Percentiles rank a stretch among this genome's conserved stretches.
These are phyloP conservation scores for Cladosporium velox DNA, from an alignment of 2,329 filamentous ascomycete genomes.

Conservation along the genomic window DNA sequence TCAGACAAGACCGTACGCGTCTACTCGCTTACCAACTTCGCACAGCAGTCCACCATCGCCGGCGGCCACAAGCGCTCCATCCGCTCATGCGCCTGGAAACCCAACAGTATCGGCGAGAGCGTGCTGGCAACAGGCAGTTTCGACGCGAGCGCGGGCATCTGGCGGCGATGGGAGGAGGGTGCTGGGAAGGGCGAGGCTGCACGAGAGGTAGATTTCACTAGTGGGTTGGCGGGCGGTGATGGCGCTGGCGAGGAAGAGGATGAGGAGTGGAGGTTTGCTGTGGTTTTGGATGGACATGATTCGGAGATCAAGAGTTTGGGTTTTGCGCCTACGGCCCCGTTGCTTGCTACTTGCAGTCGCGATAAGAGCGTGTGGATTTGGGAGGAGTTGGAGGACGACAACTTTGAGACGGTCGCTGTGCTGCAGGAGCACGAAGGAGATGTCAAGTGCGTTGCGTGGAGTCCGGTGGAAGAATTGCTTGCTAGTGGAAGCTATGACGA, in stretches of 20 bases:
- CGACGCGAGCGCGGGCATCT: constrained; percentile 79
- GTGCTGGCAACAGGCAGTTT: constrained; percentile 92
- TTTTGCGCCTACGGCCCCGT: constrained; percentile 72
- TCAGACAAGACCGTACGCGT: constrained; percentile 83
- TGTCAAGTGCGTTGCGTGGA: constrained; percentile 93
- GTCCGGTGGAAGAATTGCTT: constrained; percentile 74
- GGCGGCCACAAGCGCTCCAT: constrained; percentile 91
- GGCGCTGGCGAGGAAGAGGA: constrained; percentile 55
- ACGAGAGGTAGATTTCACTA: constrained; percentile 39
- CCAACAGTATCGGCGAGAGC: constrained; percentile 62
- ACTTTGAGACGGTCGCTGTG: constrained; percentile 95
- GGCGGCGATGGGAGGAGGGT: constrained; percentile 65
- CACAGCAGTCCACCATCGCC: constrained; percentile 74
- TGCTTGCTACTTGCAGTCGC: constrained; percentile 84
- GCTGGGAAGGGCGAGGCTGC: constrained; percentile 27
- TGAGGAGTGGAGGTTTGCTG: constrained; percentile 88
- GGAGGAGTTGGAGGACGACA: constrained; percentile 93
- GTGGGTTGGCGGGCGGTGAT: constrained; percentile 32
- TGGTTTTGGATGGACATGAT: constrained; percentile 92
- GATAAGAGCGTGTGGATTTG: constrained; percentile 98
- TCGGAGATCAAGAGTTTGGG: constrained; percentile 83
- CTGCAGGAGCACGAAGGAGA: constrained; percentile 93
- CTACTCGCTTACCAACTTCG: constrained; percentile 81
- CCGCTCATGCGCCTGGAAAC: constrained; percentile 87
- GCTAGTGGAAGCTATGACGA: constrained; percentile 95